Evolutionary conservation across 2,329 filamentous ascomycete genomes (phyloP), one percentile per base, ranked within the genome.

Genomic region (Aspergillus chevalieri): DNA sequence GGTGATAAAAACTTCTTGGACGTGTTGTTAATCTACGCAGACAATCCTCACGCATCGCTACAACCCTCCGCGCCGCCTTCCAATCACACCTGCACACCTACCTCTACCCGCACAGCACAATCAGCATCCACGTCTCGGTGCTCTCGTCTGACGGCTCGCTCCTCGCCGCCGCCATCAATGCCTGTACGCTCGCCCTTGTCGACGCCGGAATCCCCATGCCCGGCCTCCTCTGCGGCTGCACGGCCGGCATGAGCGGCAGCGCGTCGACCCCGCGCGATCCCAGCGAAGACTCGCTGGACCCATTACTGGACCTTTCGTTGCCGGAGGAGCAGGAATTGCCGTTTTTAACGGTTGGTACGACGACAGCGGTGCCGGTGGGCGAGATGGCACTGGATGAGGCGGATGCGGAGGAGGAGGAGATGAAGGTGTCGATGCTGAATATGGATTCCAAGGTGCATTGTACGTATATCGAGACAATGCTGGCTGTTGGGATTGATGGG

Each of bases 141-240:
- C 83, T 98, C 42, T 87, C 86, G 0, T 85, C 94, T 58, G 93
- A 98, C 67, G 93, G 93, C 24, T 91, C 87, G 0, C 79, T 97
- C 2, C 83, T 98, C 17, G 90, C 92, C 0, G 87, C 90, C 0
- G 89, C 92, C 43, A 77, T 97, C 59, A 98, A 98, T 64, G 93
- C 93, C 3, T 82, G 87, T 0, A 95, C 92, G 0, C 81, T 98
- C 10, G 93, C 93, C 0, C 82, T 97, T 19, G 85, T 97, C 54
- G 93, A 98, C 66, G 93, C 93, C 0, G 93, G 93, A 47, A 86
- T 98, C 17, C 93, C 93, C 21, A 96, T 97, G 91, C 83, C 84
- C 2, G 89, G 95, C 65, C 94, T 96, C 65, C 81, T 97, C 2
- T 84, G 85, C 19, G 89, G 91, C 5, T 94, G 89, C 71, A 95